These are phyloP conservation scores for Penstemon barbatus DNA, from an alignment of 257 asterid genomes.

Conservation along the genomic window DNA sequence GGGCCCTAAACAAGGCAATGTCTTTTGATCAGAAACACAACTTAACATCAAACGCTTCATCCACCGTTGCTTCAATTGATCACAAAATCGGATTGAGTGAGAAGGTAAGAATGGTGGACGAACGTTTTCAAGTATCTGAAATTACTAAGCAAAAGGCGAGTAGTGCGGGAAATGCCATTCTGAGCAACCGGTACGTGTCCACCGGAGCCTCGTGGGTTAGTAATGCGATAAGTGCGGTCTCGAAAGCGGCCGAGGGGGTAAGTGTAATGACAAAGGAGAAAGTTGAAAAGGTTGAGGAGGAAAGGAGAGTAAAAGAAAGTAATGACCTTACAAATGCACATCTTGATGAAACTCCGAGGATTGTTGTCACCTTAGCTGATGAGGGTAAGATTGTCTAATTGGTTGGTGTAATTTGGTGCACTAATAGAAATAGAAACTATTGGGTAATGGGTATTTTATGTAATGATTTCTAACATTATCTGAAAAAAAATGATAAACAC, in stretches of 20 bases:
- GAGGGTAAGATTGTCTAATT: too few relatives aligned
- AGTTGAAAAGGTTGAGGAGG: conserved; percentile 47
- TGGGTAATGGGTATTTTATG: too few relatives aligned
- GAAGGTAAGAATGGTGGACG: neutral
- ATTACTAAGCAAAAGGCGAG: too few relatives aligned
- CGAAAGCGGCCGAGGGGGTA: conserved; percentile 57
- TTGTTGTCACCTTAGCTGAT: too few relatives aligned
- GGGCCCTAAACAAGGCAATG: conserved; percentile 53
- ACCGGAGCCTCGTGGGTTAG: conserved; percentile 59
- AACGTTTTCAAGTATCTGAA: too few relatives aligned
- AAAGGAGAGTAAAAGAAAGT: conserved; percentile 26
- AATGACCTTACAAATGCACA: too few relatives aligned
- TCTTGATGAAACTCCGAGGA: too few relatives aligned
- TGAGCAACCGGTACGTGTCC: conserved; percentile 35
- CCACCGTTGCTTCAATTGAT: conserved; percentile 53
- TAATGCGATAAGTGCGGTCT: conserved; percentile 38
- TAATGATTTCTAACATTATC: too few relatives aligned
- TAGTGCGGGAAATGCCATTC: too few relatives aligned
- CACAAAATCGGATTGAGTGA: conserved; percentile 42
- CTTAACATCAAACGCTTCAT: conserved; percentile 45
- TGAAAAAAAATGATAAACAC: too few relatives aligned
- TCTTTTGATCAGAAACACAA: conserved; percentile 56
- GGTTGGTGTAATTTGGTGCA: too few relatives aligned
- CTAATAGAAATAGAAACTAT: too few relatives aligned
- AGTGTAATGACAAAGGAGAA: conserved; percentile 48